Evolutionary conservation across 345 rosid genomes (phyloP).

Genomic region (Geranium rotundifolium): DNA sequence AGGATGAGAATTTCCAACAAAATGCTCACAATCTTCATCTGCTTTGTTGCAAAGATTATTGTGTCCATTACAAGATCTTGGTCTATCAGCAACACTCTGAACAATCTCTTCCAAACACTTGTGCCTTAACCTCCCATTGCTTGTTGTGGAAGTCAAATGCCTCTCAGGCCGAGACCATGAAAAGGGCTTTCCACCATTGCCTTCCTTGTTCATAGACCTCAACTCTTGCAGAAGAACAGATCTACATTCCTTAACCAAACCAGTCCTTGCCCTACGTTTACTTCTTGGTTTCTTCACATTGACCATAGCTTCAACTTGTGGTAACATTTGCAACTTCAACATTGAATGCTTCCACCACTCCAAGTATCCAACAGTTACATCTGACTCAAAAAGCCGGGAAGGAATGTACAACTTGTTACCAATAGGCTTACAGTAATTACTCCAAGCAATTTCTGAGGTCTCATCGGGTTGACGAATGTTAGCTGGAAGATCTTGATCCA

Average conservation of each 20-base stretch:
- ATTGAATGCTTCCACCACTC: slow-evolving; percentile 40
- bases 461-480: slow-evolving; percentile 1
- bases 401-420: slow-evolving; percentile 29
- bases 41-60: too few species aligned
- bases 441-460: slow-evolving; percentile 26
- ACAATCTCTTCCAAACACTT: not conserved
- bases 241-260: not conserved
- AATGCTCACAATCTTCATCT: too few species aligned
- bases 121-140: too few species aligned
- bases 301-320: slow-evolving; percentile 1
- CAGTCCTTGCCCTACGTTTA: not conserved
- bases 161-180: slow-evolving; percentile 1
- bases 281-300: slow-evolving; percentile 1
- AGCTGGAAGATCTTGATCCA: slow-evolving; percentile 42
- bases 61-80: too few species aligned
- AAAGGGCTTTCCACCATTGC: not conserved
- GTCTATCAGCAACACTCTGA: too few species aligned
- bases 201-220: not conserved
- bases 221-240: not conserved
- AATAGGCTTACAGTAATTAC: slow-evolving; percentile 21
- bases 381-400: slow-evolving; percentile 17
- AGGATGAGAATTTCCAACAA: too few species aligned
- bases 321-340: slow-evolving; percentile 20
- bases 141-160: too few species aligned
- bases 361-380: slow-evolving; percentile 24